Base-by-base conservation (phyloP, 306 rosid genomes). In the Gastrolobium villosum region DNA sequence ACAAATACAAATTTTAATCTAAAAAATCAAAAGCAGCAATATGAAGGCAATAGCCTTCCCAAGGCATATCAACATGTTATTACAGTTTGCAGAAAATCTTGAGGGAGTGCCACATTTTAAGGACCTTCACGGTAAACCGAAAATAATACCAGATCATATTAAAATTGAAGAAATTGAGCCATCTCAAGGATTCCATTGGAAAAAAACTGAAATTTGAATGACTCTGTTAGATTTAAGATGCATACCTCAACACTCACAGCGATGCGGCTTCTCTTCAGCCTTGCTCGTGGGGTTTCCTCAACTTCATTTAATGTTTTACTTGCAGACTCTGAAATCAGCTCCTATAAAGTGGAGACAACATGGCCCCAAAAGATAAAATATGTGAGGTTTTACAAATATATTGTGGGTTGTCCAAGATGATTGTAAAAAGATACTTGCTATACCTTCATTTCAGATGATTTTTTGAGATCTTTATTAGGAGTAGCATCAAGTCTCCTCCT, bases 391-490 rank as follows among this genome's bases (percentile, higher is more conserved):
- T 46, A 65, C 67, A 31, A 26, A 11, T 36, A 41, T 13, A 57
- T 36, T 11, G 45, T 35, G 36, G 10, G 32, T 39, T 45, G 36
- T n/a, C 60, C 64, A 49, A 45, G 73, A 48, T 69, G 45, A 67
- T 5, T 14, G 57, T 34, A 40, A 26, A 77, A 78, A 31, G 44
- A 65, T 10, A 57, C 45, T 49, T 8, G 15, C 53, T 10, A 61
- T 89, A 89, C 91, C 90, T 89, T 81, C 63, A 50, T 65, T 54
- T 67, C 26, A 48, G 85, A 83, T 49, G 79, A 83, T 77, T 79
- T 80, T 78, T 70, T 67, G 80, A 64, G 44, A 73, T 77, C 87
- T 28, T 68, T 84, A 48, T 57, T 61, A 73, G 72, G 44, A 73
- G 77, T 74, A 56, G 54, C 67, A 60, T 70, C 6, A 4, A 5